Evolutionary conservation across 148 eudicot genomes (phyloP), one percentile per base, ranked within the genome.

Genomic region (Arbutus unedo): DNA sequence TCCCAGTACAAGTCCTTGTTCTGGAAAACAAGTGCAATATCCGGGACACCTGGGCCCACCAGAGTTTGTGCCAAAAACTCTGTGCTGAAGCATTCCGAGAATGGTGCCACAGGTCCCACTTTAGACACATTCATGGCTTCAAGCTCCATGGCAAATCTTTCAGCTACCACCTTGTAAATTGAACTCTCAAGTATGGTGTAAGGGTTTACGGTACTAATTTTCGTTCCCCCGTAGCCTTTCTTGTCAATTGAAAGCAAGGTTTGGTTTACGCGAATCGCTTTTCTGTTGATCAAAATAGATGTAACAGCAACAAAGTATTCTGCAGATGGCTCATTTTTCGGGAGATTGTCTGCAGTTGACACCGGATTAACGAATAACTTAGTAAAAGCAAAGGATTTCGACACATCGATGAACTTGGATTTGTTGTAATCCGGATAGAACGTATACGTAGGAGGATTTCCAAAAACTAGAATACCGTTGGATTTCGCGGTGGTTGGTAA

Each of bases 391-490:
- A 90, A 84, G 44, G 70, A 49, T 44, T 45, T 75, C 10, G 93
- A 85, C 60, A 74, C 75, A 50, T 90, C 89, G 5, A 80, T 31
- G 41, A 64, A 38, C 38, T 23, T 23, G 14, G 70, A 64, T 64
- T 64, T 64, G 3, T 9, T 3, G 5, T 64, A 21, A 6, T 83
- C 86, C 0, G 88, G 89, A n/a, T 78, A 82, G n/a, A 92, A 80
- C 15, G n/a, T 67, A 38, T 91, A 92, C 0, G 91, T 87, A 6
- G 91, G 91, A 1, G 85, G 86, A 15, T 87, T 83, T 0, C 95
- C 97, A 11, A 89, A 66, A 73, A 92, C 81, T 13, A 89, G n/a
- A 8, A 86, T 77, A 25, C 89, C 86, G 0, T 71, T 81, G 0
- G 85, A 10, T 11, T 54, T 71, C 7, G 82, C 23, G 3, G 86